Conservation (phyloP, 169 alveolate genomes). For the Plasmodium reichenowi region DNA sequence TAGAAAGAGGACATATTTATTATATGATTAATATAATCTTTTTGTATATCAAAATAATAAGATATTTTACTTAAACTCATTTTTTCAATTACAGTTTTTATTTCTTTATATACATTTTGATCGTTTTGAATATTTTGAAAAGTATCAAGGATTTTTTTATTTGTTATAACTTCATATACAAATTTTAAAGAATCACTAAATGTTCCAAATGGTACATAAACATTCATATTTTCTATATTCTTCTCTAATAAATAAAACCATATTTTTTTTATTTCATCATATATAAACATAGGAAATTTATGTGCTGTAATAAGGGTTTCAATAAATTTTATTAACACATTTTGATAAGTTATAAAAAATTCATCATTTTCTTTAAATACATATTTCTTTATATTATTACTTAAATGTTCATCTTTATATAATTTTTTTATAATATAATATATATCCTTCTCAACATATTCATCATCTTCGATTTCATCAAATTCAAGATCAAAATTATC, state of each 20-base stretch:
- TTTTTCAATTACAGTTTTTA: conserved; percentile 33
- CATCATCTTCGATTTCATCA: background rate
- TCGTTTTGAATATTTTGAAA: background rate
- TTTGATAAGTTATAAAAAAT: conserved; percentile 48
- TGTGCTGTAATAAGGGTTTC: conserved; percentile 12
- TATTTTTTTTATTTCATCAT: conserved; percentile 45
- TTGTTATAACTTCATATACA: conserved; percentile 41
- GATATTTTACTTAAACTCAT: conserved; percentile 42
- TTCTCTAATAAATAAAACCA: conserved; percentile 53
- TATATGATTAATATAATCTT: conserved; percentile 12
- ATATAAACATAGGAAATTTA: conserved; percentile 17
- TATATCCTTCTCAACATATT: conserved; percentile 29
- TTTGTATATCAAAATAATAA: conserved; percentile 38
- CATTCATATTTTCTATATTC: conserved; percentile 21
- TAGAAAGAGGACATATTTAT: conserved; percentile 1
- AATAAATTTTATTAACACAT: conserved; percentile 16
- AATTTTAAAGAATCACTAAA: conserved; percentile 14
- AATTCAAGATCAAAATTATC: conserved; percentile 16
- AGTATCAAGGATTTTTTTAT: background rate
- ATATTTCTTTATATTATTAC: conserved; percentile 27
- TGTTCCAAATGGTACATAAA: conserved; percentile 25
- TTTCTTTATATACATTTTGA: conserved; percentile 11
- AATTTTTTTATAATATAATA: conserved; percentile 43
- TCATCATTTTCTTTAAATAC: conserved; percentile 70
- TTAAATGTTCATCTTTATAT: conserved; percentile 35